Conservation (phyloP, 495 filamentous ascomycete species). For the Neurospora sp. region DNA sequence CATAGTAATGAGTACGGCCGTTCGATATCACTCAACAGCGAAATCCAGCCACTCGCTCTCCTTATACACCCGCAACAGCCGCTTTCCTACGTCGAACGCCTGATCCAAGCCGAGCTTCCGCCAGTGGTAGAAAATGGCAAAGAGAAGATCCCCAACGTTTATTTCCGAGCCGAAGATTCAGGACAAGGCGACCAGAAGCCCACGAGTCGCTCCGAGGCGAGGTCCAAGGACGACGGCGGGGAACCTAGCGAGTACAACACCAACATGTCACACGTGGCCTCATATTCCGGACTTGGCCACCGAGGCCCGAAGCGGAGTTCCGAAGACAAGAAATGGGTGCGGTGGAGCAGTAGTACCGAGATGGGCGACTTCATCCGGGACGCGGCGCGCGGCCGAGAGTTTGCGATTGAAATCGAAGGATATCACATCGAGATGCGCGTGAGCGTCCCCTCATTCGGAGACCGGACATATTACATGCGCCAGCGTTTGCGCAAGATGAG, state of each 20-base stretch:
- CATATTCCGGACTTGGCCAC: conserved; percentile 50
- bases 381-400: conserved; percentile 72
- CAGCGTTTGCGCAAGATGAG: conserved; percentile 63
- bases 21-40: conserved; percentile 39
- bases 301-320: conserved; percentile 33
- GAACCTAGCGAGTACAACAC: conserved; percentile 5
- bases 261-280: conserved; percentile 35
- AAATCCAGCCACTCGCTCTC: conserved; percentile 75
- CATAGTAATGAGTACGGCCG: conserved; percentile 24
- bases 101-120: conserved; percentile 84
- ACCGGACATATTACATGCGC: conserved; percentile 80
- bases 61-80: conserved; percentile 90
- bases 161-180: conserved; percentile 71
- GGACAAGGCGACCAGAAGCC: conserved; percentile 44
- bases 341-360: conserved; percentile 86
- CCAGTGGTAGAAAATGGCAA: conserved; percentile 51
- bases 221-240: conserved; percentile 7
- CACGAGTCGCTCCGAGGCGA: conserved; percentile 22
- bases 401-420: conserved; percentile 75
- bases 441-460: conserved; percentile 75
- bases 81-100: conserved; percentile 79
- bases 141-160: conserved; percentile 59
- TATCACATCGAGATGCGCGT: conserved; percentile 60
- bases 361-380: conserved; percentile 94
- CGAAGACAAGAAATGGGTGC: conserved; percentile 53